These are phyloP conservation scores for Fraxinus albicans DNA, from an alignment of 305 asterid genomes.

Conservation along the genomic window DNA sequence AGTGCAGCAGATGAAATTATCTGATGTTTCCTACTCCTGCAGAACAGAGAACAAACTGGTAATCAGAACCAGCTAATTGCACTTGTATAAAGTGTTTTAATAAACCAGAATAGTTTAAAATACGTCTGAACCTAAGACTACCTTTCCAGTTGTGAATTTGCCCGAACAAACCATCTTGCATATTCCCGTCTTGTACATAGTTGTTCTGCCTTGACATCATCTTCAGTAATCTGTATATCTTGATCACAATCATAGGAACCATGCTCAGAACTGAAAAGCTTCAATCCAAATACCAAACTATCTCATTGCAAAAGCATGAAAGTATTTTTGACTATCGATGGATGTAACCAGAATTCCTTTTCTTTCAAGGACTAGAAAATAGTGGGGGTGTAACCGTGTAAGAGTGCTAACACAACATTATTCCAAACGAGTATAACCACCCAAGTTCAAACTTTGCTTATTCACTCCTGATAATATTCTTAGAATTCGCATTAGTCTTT, in stretches of 20 bases:
- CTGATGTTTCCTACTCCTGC: conserved; percentile 60
- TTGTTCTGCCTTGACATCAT: conserved; percentile 66
- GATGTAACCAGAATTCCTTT: background rate
- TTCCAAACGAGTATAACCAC: background rate
- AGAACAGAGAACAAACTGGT: conserved; percentile 23
- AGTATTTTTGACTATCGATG: background rate
- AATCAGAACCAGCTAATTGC: conserved; percentile 11
- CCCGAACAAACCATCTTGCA: conserved; percentile 78
- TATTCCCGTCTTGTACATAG: conserved; percentile 89
- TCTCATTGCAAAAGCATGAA: conserved; percentile 12
- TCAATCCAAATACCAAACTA: conserved; percentile 9
- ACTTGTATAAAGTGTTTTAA: background rate
- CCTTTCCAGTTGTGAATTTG: conserved; percentile 81
- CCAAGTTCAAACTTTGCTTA: background rate
- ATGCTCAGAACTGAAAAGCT: conserved; percentile 30
- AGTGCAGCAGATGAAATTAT: conserved; percentile 65
- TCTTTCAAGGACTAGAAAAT: background rate
- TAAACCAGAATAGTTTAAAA: background rate
- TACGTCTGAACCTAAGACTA: conserved; percentile 25
- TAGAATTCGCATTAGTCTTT: background rate
- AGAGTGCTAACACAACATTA: background rate
- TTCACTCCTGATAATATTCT: background rate
- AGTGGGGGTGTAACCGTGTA: background rate
- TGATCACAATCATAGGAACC: conserved; percentile 34
- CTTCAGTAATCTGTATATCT: conserved; percentile 77